A percentile compares a stretch with the other conserved stretches of the same genome.
These are phyloP conservation scores for Brassica balearica DNA, from an alignment of 441 rosid genomes.

Conservation along the genomic window DNA sequence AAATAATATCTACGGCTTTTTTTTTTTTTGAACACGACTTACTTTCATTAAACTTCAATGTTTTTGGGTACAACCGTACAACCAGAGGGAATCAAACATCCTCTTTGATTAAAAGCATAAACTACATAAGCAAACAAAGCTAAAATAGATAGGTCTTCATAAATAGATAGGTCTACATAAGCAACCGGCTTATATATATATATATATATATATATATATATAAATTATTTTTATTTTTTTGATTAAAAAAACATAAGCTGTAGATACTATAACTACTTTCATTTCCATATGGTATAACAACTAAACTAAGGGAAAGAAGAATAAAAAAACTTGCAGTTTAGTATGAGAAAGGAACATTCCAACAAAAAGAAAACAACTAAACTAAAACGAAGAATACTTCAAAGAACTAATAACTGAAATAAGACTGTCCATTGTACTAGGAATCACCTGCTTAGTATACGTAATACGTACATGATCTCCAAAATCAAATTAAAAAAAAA, in stretches of 20 bases:
- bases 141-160: too few species aligned
- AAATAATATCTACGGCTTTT: too few species aligned
- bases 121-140: too few species aligned
- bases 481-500: background rate
- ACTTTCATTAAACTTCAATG: too few species aligned
- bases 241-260: background rate
- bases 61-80: too few species aligned
- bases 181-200: too few species aligned
- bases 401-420: background rate
- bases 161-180: too few species aligned
- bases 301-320: background rate
- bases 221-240: too few species aligned
- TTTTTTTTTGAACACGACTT: too few species aligned
- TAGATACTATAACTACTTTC: background rate
- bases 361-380: background rate
- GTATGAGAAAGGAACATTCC: background rate
- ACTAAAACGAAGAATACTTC: background rate
- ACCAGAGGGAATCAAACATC: too few species aligned
- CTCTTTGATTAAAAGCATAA: too few species aligned
- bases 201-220: too few species aligned
- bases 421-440: conserved; percentile 3
- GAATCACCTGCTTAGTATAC: background rate
- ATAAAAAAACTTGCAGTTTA: background rate
- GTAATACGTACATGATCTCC: conserved; percentile 2
- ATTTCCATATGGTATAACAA: conserved; percentile 9